A percentile compares a stretch with the other conserved stretches of the same genome.
These are phyloP conservation scores for Nannizziopsis arthrosporioides DNA, from an alignment of 2,329 filamentous ascomycete genomes.

Conservation along the genomic window DNA sequence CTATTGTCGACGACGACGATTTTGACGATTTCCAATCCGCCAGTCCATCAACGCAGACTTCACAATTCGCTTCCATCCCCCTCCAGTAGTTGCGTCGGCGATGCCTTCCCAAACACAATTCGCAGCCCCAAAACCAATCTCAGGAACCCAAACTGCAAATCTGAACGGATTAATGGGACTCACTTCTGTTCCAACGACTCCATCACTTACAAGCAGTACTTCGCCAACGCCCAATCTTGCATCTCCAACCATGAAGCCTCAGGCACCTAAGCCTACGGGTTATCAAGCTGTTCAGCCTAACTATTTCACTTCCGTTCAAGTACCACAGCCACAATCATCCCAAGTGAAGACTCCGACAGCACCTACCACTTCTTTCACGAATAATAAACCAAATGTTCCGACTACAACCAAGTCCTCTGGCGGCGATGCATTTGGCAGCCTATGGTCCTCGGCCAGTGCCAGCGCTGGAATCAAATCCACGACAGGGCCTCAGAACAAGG, in stretches of 20 bases:
- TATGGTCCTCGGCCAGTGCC: conserved; percentile 61
- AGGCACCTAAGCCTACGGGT: conserved; percentile 45
- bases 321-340: conserved; percentile 28
- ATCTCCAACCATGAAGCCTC: conserved; percentile 32
- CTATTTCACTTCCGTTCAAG: conserved; percentile 76
- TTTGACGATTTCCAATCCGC: conserved; percentile 98
- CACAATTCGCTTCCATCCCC: conserved; percentile 31
- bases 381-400: conserved; percentile 41
- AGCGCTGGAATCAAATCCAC: conserved; percentile 66
- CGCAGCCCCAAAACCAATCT: conserved; percentile 71
- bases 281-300: conserved; percentile 77
- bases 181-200: conserved; percentile 67
- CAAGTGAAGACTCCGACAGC: conserved; percentile 27
- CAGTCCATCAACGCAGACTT: conserved; percentile 42
- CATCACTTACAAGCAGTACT: conserved; percentile 41
- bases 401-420: conserved; percentile 39
- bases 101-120: conserved; percentile 52
- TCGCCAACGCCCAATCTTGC: conserved; percentile 44
- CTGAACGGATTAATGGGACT: conserved; percentile 69
- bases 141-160: conserved; percentile 67
- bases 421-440: conserved; percentile 70
- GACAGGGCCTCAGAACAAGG: conserved; percentile 47
- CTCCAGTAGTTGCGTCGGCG: conserved; percentile 37
- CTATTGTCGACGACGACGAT: conserved; percentile 67
- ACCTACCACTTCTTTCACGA: conserved; percentile 29